A percentile compares a stretch with the other conserved stretches of the same genome.
These are phyloP conservation scores for Haplosporangium gracile DNA, from an alignment of 192 early-diverging fungal species.

Conservation along the genomic window DNA sequence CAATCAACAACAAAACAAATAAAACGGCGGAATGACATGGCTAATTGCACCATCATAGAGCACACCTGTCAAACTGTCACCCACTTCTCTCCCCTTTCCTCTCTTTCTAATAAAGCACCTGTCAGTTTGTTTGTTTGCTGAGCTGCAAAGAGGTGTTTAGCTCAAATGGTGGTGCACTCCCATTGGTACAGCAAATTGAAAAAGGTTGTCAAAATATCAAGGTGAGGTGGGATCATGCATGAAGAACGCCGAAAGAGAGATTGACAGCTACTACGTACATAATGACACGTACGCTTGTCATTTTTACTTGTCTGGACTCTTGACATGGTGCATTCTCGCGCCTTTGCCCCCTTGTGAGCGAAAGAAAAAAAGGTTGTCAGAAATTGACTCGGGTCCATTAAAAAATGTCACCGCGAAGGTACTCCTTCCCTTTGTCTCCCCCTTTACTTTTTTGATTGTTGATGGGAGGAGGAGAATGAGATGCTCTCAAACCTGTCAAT, in stretches of 20 bases:
- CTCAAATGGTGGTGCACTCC: background rate
- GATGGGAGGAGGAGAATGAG: too few relatives aligned
- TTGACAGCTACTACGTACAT: slow-evolving; percentile 2
- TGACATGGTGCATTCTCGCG: background rate
- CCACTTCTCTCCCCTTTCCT: background rate
- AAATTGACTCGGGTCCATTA: slow-evolving; percentile 42
- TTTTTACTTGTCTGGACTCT: background rate
- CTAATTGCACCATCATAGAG: background rate
- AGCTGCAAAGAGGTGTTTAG: background rate
- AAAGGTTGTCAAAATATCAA: background rate
- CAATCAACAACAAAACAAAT: background rate
- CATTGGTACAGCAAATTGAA: background rate
- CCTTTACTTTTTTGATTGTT: background rate
- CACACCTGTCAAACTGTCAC: background rate
- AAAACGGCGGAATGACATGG: background rate
- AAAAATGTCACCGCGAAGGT: slow-evolving; percentile 48
- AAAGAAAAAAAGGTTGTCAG: slow-evolving; percentile 27
- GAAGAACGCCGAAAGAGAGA: background rate
- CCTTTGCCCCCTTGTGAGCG: background rate
- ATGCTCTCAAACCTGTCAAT: background rate
- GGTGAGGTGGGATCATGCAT: background rate
- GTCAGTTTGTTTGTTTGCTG: slow-evolving; percentile 2
- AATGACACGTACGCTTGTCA: background rate
- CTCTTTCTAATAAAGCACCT: background rate
- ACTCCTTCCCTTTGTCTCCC: slow-evolving; percentile 9